Evolutionary conservation across 495 filamentous ascomycete genomes (phyloP).

Genomic region (Lasiosphaeria hispida): DNA sequence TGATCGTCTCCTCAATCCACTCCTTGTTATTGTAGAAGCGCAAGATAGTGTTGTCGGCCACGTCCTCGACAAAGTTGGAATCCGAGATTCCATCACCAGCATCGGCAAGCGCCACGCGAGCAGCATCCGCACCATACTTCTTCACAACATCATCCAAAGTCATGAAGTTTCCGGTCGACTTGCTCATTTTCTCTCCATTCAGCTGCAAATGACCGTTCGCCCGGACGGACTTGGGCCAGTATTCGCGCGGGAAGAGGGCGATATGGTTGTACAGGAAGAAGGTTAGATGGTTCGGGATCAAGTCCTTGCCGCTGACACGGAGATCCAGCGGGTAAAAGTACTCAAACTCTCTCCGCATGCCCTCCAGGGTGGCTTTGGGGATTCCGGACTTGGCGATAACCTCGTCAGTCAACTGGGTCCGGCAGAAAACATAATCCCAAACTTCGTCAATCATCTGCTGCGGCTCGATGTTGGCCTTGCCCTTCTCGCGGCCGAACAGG

Average conservation of each 20-base stretch:
- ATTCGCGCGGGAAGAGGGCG: conserved; percentile 80
- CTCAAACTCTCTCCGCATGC: conserved; percentile 85
- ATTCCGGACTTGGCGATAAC: conserved; percentile 61
- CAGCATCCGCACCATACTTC: conserved; percentile 94
- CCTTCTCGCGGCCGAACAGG: conserved; percentile 72
- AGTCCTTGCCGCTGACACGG: conserved; percentile 78
- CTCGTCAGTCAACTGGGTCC: conserved; percentile 60
- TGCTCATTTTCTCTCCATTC: conserved; percentile 97
- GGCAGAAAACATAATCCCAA: conserved; percentile 88
- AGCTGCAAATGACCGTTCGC: conserved; percentile 90
- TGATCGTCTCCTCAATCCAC: conserved; percentile 84
- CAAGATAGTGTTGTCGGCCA: conserved; percentile 87
- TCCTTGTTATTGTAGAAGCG: conserved; percentile 81
- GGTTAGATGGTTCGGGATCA: conserved; percentile 86
- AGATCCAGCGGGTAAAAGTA: conserved; percentile 97
- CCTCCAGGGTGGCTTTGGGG: conserved; percentile 63
- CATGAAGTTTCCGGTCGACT: conserved; percentile 93
- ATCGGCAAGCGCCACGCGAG: conserved; percentile 87
- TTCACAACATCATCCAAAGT: conserved; percentile 80
- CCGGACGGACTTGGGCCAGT: conserved; percentile 81
- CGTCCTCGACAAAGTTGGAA: conserved; percentile 95
- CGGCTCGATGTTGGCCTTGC: conserved; percentile 61
- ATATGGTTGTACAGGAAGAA: conserved; percentile 96
- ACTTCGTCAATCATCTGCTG: conserved; percentile 94
- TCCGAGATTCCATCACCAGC: conserved; percentile 92